Conservation (phyloP, 129 eudicot genomes). For the Ambrosia artemisiifolia region DNA sequence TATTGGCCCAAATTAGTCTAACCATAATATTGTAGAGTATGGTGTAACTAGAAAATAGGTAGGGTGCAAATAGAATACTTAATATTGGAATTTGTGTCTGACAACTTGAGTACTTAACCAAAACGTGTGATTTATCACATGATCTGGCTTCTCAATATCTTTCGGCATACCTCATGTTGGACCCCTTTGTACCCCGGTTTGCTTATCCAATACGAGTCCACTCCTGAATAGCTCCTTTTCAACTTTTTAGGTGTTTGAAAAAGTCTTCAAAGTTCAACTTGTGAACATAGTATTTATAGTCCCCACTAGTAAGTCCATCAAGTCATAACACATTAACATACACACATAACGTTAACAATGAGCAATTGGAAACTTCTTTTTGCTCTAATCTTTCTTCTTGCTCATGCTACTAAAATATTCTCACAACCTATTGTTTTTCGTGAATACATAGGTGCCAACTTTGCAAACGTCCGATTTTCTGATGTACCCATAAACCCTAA, state of each 20-base stretch:
- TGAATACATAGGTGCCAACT: conserved; percentile 50
- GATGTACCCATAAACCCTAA: conserved; percentile 47
- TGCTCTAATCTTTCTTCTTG: conserved; percentile 20
- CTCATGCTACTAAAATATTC: conserved; percentile 16
- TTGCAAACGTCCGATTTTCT: conserved; percentile 33
- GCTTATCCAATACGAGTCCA: no score
- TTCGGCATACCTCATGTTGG: no score
- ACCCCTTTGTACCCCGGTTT: no score
- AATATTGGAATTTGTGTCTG: no score
- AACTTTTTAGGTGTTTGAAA: conserved; percentile 8
- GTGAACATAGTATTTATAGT: conserved; percentile 18
- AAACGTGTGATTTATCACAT: no score
- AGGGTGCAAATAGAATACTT: no score
- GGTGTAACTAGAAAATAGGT: no score
- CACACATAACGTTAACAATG: conserved; percentile 7
- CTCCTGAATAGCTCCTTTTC: no score
- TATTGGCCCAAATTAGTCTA: no score
- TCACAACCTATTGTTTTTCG: conserved; percentile 27
- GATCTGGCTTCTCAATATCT: no score
- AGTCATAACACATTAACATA: background rate
- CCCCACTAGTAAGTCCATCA: background rate
- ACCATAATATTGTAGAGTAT: no score
- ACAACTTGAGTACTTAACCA: no score
- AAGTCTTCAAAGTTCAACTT: conserved; percentile 5
- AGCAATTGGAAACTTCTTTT: conserved; percentile 18